Evolutionary conservation across 176 grass and related monocot genomes (phyloP), one percentile per base, ranked within the genome.

Genomic region (Carex kokanica): DNA sequence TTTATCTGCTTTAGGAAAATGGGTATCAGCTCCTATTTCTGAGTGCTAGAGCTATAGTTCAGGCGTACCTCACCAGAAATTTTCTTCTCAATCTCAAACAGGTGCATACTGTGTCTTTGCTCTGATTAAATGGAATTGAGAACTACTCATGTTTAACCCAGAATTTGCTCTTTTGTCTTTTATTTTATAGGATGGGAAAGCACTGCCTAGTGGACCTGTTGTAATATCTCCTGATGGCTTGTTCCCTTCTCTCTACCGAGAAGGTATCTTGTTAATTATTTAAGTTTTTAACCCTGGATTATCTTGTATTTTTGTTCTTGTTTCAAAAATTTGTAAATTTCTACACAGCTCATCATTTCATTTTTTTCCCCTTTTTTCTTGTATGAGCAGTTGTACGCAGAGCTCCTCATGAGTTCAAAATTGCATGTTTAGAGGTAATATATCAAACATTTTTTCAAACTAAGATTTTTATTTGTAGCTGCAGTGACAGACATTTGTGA

Each of bases 391-490:
- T 99, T 78, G 89, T 99, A 72, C 88, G 97, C 64, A 99, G 97
- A 84, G 97, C 97, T 10, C 97, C 93, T 74, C 97, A 99, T 85
- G 97, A 99, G 81, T 99, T 99, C 90, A 99, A 99, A 88, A 99
- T 99, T 91, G 97, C 97, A 55, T 99, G 97, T 88, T 86, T 99
- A 74, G 91, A 95, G 97, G 97, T 99, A 93, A 85, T 82, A 79
- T 75, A 86, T 73, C 88, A 81, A 17, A 78, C 55, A 78, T 54
- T 31, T 56, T 8, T 78, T 71, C 8, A 10, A 11, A 74, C 20
- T 13, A 32, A 56, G 13, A 78, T 78, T 51, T 51, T 78, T 55
- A 32, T 51, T 18, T 55, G 14, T 55, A 25, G 49, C 24, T 54
- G 45, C 12, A 17, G 47, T 75, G 45, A 75, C 72, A 29, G 11